A percentile compares a stretch with the other conserved stretches of the same genome.
Conservation (phyloP, 805 yeast genomes). For the Cyberlindnera xylosilytica region DNA sequence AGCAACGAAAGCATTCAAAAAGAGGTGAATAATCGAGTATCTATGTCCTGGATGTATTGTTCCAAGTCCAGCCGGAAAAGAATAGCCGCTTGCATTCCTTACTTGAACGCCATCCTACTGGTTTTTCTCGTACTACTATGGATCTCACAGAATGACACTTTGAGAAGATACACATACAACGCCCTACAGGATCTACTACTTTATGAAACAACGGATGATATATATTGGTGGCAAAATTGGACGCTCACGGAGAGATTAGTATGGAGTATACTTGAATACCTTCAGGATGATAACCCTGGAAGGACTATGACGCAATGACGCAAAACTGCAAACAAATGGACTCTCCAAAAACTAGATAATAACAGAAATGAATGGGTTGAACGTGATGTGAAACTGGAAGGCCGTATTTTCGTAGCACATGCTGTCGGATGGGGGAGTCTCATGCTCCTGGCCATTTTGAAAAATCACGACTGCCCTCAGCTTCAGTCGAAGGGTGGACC, state of each 20-base stretch:
- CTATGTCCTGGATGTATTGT: too few species aligned
- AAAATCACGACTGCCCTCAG: background rate
- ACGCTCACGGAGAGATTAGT: slow-evolving; percentile 11
- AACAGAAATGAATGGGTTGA: too few species aligned
- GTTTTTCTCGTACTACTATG: slow-evolving; percentile 6
- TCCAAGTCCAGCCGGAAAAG: too few species aligned
- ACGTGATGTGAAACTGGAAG: too few species aligned
- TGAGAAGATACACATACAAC: slow-evolving; percentile 5
- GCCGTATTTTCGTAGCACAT: too few species aligned
- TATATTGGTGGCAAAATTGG: slow-evolving; percentile 25
- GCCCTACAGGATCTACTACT: slow-evolving; percentile 6
- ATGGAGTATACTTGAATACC: slow-evolving; percentile 19
- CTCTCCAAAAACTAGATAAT: too few species aligned
- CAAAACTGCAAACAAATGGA: too few species aligned
- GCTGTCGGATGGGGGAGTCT: too few species aligned
- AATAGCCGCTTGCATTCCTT: too few species aligned
- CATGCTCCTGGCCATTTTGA: background rate
- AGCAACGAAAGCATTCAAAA: background rate
- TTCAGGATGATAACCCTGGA: slow-evolving; percentile 1
- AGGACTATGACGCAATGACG: too few species aligned
- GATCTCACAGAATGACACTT: slow-evolving; percentile 1
- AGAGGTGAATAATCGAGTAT: too few species aligned
- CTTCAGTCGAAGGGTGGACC: slow-evolving; percentile 10
- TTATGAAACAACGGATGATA: slow-evolving; percentile 12
- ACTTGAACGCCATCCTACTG: slow-evolving; percentile 10